Evolutionary conservation across 78 protist genomes (phyloP).

Genomic region (Dictyostelium purpureum): DNA sequence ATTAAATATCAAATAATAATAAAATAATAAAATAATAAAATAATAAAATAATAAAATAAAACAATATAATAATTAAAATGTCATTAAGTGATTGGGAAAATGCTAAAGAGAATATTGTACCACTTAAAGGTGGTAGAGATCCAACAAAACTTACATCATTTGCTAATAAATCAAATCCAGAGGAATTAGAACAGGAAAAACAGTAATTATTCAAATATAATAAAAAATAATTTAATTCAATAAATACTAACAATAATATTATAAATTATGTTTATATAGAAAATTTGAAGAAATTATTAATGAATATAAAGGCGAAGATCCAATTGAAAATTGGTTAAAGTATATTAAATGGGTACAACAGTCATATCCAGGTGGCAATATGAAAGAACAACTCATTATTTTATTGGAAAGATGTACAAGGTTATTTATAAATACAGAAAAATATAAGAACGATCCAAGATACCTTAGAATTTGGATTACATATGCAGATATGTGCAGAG

Average conservation of each 20-base stretch:
- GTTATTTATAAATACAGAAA: constrained; percentile 12
- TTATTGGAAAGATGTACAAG: constrained; percentile 67
- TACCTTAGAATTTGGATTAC: constrained; percentile 73
- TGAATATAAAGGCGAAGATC: constrained; percentile 76
- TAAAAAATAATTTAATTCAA: not conserved
- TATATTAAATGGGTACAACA: constrained; percentile 80
- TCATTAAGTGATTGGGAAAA: constrained; percentile 80
- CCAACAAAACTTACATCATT: constrained; percentile 68
- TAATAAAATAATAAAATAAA: not conserved
- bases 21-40: not conserved
- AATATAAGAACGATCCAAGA: constrained; percentile 63
- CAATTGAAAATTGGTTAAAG: constrained; percentile 67
- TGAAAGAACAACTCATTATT: constrained; percentile 53
- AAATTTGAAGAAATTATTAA: constrained; percentile 53
- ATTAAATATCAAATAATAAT: too few species aligned
- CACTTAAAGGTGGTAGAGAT: constrained; percentile 78
- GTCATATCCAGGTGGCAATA: constrained; percentile 58
- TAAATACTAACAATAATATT: not conserved
- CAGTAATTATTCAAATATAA: constrained; percentile 2
- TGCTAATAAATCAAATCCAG: not conserved
- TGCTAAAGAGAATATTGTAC: constrained; percentile 72
- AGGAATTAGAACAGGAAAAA: constrained; percentile 33
- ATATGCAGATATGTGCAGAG: constrained; percentile 81
- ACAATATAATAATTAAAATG: not conserved
- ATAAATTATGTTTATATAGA: not conserved